phyloP scores from a whole-genome alignment of 164 flowering plant genomes.

The Chimonanthus praecox region DNA sequence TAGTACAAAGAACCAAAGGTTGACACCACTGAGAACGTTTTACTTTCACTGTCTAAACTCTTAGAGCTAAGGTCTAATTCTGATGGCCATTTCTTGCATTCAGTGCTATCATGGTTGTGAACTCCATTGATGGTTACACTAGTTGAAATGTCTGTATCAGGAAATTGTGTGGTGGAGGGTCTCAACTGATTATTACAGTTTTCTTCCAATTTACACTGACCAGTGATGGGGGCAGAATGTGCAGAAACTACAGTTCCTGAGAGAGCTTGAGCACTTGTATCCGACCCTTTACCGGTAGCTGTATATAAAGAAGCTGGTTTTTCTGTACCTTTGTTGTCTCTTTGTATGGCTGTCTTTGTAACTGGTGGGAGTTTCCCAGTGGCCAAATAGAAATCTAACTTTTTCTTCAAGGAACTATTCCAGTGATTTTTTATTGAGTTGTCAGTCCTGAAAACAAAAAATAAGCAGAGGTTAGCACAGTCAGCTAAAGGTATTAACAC shows the following conservation, averaged over 20 bases:
- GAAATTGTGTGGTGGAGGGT: constrained; percentile 17
- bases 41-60: constrained; percentile 15
- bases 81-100: constrained; percentile 23
- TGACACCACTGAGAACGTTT: constrained; percentile 30
- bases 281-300: constrained; percentile 30
- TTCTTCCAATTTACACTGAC: constrained; percentile 35
- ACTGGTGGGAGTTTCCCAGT: constrained; percentile 69
- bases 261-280: constrained; percentile 41
- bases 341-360: constrained; percentile 37
- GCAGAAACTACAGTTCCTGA: constrained; percentile 20
- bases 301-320: constrained; percentile 18
- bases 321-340: constrained; percentile 29
- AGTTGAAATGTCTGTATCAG: constrained; percentile 26
- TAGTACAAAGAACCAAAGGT: constrained; percentile 41
- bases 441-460: constrained; percentile 66
- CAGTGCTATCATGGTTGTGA: constrained; percentile 32
- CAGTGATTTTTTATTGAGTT: constrained; percentile 97
- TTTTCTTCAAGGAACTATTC: constrained; percentile 96
- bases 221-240: constrained; percentile 18
- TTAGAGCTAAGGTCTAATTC: constrained; percentile 22
- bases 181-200: constrained; percentile 35
- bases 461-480: neutral
- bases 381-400: constrained; percentile 67
- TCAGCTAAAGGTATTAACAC: too few species aligned
- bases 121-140: constrained; percentile 28